A percentile compares a stretch with the other conserved stretches of the same genome.
phyloP scores from a whole-genome alignment of 805 yeast species.

The Candida mattraensis region DNA sequence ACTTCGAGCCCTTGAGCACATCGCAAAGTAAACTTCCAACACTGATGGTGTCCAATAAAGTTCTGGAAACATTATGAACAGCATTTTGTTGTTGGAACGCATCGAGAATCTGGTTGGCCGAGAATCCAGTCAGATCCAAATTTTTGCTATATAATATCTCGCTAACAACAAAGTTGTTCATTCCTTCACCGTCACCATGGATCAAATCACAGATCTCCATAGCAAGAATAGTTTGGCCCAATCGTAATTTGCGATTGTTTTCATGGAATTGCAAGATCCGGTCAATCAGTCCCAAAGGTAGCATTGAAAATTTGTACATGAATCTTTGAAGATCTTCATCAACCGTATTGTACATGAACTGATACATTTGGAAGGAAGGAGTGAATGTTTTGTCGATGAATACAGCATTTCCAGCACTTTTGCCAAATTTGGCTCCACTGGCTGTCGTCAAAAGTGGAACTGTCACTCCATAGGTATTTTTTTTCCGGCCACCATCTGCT shows the following conservation, averaged over 20 bases:
- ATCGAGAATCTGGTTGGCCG: slow-evolving; percentile 48
- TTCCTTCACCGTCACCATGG: slow-evolving; percentile 79
- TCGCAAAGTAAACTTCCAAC: slow-evolving; percentile 54
- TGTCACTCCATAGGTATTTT: slow-evolving; percentile 69
- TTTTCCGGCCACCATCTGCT: slow-evolving; percentile 8
- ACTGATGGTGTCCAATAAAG: slow-evolving; percentile 34
- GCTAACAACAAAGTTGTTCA: slow-evolving; percentile 64
- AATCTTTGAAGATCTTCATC: slow-evolving; percentile 74
- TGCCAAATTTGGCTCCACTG: slow-evolving; percentile 91
- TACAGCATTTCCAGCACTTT: slow-evolving; percentile 95
- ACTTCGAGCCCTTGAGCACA: slow-evolving; percentile 48
- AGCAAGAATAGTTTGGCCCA: slow-evolving; percentile 79
- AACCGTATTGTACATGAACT: slow-evolving; percentile 75
- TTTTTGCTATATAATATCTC: slow-evolving; percentile 52
- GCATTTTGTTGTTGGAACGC: slow-evolving; percentile 63
- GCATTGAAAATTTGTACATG: slow-evolving; percentile 73
- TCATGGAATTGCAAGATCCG: slow-evolving; percentile 52
- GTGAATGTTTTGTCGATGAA: slow-evolving; percentile 79
- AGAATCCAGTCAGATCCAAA: slow-evolving; percentile 35
- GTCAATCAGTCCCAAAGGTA: slow-evolving; percentile 64
- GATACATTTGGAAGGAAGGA: slow-evolving; percentile 78
- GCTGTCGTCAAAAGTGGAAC: slow-evolving; percentile 88
- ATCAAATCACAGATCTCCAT: slow-evolving; percentile 81
- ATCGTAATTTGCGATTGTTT: slow-evolving; percentile 57
- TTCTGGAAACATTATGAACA: slow-evolving; percentile 37